Evolutionary conservation across 176 grass and related monocot genomes (phyloP).

Genomic region (Guadua angustifolia): DNA sequence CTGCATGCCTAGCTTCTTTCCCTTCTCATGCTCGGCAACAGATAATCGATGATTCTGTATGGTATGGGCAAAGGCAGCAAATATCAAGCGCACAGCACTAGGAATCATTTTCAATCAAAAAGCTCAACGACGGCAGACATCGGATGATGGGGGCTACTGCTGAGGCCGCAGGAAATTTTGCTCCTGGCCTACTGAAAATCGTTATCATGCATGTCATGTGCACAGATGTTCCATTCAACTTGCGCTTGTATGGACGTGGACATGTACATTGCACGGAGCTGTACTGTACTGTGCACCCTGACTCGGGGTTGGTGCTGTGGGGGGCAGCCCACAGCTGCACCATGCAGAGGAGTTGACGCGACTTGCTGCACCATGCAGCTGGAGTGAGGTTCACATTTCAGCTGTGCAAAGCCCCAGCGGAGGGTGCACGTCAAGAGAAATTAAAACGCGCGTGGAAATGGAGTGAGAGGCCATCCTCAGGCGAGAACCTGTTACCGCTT

Average conservation of each 20-base stretch:
- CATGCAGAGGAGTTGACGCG: background rate
- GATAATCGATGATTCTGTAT: background rate
- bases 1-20: background rate
- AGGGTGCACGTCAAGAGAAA: background rate
- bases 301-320: background rate
- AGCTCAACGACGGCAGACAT: background rate
- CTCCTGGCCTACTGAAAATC: slow-evolving; percentile 20
- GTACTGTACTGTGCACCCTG: background rate
- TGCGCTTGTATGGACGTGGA: slow-evolving; percentile 31
- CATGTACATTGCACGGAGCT: background rate
- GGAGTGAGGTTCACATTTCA: background rate
- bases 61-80: background rate
- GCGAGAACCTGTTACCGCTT: too few relatives aligned
- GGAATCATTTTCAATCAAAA: slow-evolving; percentile 33
- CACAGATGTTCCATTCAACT: background rate
- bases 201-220: slow-evolving; percentile 37
- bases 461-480: too few relatives aligned
- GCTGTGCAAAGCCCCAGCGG: background rate
- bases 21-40: background rate
- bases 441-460: background rate
- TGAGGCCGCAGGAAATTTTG: background rate
- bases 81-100: background rate
- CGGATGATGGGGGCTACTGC: slow-evolving; percentile 23
- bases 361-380: background rate
- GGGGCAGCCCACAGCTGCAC: too few relatives aligned